Conservation (phyloP, 176 grass and related monocot species). For the Ensete glaucum region DNA sequence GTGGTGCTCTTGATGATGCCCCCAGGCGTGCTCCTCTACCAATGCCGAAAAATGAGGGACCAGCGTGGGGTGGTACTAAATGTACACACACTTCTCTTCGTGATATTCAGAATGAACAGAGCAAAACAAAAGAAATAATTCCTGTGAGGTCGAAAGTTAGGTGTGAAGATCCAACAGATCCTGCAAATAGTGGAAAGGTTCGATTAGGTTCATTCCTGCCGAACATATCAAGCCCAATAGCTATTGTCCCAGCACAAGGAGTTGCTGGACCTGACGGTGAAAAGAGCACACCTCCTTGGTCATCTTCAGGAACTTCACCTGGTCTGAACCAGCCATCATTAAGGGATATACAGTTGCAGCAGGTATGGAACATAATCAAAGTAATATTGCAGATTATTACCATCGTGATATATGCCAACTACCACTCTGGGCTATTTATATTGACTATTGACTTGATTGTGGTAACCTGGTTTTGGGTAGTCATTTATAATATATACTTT, state of each 20-base stretch:
- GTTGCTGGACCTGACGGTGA: slow-evolving; percentile 53
- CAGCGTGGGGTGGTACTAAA: slow-evolving; percentile 88
- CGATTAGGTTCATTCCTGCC: slow-evolving; percentile 64
- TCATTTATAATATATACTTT: no score
- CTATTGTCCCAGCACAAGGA: slow-evolving; percentile 29
- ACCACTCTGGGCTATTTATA: background rate
- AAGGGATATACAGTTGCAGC: slow-evolving; percentile 94
- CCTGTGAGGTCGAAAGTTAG: slow-evolving; percentile 29
- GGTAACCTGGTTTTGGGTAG: no score
- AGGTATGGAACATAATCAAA: slow-evolving; percentile 38
- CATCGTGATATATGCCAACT: background rate
- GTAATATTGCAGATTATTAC: background rate
- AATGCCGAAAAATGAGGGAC: slow-evolving; percentile 65
- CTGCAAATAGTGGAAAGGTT: slow-evolving; percentile 34
- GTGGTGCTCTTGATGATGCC: slow-evolving; percentile 87
- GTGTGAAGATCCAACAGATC: slow-evolving; percentile 29
- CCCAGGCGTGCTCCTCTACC: slow-evolving; percentile 43
- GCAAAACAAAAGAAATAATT: slow-evolving; percentile 34
- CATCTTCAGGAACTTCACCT: slow-evolving; percentile 60
- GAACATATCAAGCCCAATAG: slow-evolving; percentile 44
- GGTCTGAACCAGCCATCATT: slow-evolving; percentile 57
- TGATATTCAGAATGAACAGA: slow-evolving; percentile 94
- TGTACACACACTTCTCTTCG: slow-evolving; percentile 56
- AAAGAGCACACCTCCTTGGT: slow-evolving; percentile 75
- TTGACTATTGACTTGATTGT: no score